phyloP scores from a whole-genome alignment of 306 rosid genomes.

The Medicago arabica region DNA sequence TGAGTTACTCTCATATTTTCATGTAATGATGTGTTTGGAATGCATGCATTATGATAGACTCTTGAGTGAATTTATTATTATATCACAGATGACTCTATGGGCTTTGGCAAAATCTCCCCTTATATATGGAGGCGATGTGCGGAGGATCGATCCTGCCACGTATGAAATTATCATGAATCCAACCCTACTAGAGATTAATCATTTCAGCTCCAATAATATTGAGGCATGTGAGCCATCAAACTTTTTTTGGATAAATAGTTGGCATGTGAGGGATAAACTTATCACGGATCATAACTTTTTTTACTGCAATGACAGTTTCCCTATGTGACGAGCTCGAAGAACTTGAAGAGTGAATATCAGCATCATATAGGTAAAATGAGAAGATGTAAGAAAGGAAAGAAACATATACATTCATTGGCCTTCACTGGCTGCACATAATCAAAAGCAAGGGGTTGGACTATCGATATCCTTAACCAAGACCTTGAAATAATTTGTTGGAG shows the following conservation, averaged over 20 bases:
- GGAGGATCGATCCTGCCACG: no score
- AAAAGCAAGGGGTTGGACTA: conserved; percentile 79
- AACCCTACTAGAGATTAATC: conserved; percentile 74
- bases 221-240: conserved; percentile 63
- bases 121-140: conserved; percentile 98
- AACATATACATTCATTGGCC: conserved; percentile 49
- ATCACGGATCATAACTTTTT: conserved; percentile 1
- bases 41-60: conserved; percentile 7
- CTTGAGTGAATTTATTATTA: conserved; percentile 7
- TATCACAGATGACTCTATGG: conserved; percentile 86
- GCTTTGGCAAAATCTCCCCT: conserved; percentile 93
- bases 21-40: no score
- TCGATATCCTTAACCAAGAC: conserved; percentile 53
- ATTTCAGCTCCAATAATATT: conserved; percentile 70
- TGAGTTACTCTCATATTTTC: conserved; percentile 27
- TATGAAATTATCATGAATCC: no score
- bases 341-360: conserved; percentile 33
- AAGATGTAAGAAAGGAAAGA: conserved; percentile 43
- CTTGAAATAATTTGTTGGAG: conserved; percentile 79
- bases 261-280: conserved; percentile 28
- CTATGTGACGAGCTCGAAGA: conserved; percentile 45
- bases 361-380: conserved; percentile 38
- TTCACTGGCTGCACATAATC: conserved; percentile 66
- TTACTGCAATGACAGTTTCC: conserved; percentile 70
- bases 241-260: conserved; percentile 1